These are phyloP conservation scores for Boletus rufocinnamomeus DNA, from an alignment of 768 basidiomycete genomes.

Conservation along the genomic window DNA sequence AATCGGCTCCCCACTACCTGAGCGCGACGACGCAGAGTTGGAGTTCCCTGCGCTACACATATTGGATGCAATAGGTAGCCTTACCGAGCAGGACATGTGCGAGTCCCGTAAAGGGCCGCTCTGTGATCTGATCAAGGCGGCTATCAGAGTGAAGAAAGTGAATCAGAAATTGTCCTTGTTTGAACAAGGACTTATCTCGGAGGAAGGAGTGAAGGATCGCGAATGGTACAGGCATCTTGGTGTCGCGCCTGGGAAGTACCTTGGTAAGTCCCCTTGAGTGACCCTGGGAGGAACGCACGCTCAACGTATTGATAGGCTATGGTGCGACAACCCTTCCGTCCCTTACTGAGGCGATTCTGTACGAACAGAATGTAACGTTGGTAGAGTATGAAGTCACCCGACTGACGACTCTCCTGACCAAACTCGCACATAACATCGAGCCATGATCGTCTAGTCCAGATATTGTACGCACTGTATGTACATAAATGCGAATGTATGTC, in stretches of 20 bases:
- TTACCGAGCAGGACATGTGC: slow-evolving; percentile 10
- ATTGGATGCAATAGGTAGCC: slow-evolving; percentile 1
- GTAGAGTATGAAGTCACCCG: slow-evolving; percentile 62
- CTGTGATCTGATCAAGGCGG: slow-evolving; percentile 54
- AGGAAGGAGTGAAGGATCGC: slow-evolving; percentile 73
- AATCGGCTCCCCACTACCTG: background rate
- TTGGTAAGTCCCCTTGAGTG: slow-evolving; percentile 48
- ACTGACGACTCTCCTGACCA: slow-evolving; percentile 53
- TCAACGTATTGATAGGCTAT: slow-evolving; percentile 50
- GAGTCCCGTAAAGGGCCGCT: slow-evolving; percentile 34
- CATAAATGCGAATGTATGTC: background rate
- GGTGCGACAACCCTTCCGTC: slow-evolving; percentile 85
- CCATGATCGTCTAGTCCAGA: slow-evolving; percentile 9
- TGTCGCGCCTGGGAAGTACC: slow-evolving; percentile 86
- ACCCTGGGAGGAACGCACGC: background rate
- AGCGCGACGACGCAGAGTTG: slow-evolving; percentile 1
- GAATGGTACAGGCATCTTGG: slow-evolving; percentile 88
- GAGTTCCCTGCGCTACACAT: slow-evolving; percentile 4
- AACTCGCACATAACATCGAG: slow-evolving; percentile 43
- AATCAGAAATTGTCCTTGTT: slow-evolving; percentile 72
- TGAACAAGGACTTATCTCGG: slow-evolving; percentile 79
- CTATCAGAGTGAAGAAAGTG: slow-evolving; percentile 54
- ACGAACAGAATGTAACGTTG: slow-evolving; percentile 63
- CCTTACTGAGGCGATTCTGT: slow-evolving; percentile 72
- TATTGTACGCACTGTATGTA: background rate